Evolutionary conservation across 2,329 filamentous ascomycete genomes (phyloP), one percentile per base, ranked within the genome.

Genomic region (Zalaria obscura): DNA sequence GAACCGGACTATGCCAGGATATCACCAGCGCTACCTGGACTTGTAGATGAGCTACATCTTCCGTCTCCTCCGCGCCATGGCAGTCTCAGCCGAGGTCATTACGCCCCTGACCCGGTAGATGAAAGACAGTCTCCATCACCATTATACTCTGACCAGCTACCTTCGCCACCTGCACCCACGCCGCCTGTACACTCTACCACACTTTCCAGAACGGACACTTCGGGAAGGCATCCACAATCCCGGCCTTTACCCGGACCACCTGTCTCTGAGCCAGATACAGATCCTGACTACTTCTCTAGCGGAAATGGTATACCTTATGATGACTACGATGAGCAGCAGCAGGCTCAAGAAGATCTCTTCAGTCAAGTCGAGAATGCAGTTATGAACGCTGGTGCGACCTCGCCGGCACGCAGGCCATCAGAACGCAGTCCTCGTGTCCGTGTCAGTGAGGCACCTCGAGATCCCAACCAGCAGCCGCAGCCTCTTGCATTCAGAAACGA

Each of bases 231-330:
- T 55, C 73, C 71, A 5, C 68, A 73, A 38, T 58, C 70, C 5
- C 64, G 76, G 25, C 75, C 76, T 29, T 61, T 78, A n/a, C 76
- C 75, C 2, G 72, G 72, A 0, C 69, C 70, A 6, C 73, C 74
- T 1, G 51, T 63, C 26, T 11, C 11, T 27, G 36, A 38, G 4
- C 44, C 53, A 8, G 52, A 55, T 42, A 57, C 59, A 27, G 60
- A 63, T 34, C 60, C 62, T 10, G 62, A 64, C 38, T 62, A 59
- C 51, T 56, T 60, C 34, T 47, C 43, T n/a, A 51, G 50, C 26
- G 51, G 56, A 26, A 58, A 57, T 40, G 55, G 50, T 11, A 46
- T 47, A 18, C 27, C 35, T 18, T 40, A 41, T 4, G 41, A 47
- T 41, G 45, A 50, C 25, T 48, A 50, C 27, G 47, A 55, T 11